Conservation (phyloP, 352 stramenopile genomes). For the Hyaloperonospora arabidopsidis region DNA sequence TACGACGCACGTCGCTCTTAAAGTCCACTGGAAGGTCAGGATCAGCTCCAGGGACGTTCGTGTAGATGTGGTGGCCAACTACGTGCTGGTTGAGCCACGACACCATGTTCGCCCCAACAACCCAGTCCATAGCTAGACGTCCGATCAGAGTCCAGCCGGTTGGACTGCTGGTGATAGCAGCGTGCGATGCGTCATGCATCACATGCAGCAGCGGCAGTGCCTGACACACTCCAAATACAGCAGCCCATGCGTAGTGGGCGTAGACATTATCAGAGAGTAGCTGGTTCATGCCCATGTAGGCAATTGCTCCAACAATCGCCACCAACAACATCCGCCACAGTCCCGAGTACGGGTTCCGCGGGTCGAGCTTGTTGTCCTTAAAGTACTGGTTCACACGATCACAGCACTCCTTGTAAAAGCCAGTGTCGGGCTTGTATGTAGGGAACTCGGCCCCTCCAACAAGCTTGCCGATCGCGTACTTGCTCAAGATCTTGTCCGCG, state of each 20-base stretch:
- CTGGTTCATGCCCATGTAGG: conserved; percentile 76
- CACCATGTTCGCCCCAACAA: conserved; percentile 86
- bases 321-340: conserved; percentile 86
- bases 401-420: conserved; percentile 87
- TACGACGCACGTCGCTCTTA: conserved; percentile 76
- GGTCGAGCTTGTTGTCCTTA: conserved; percentile 83
- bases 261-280: conserved; percentile 43
- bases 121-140: conserved; percentile 86
- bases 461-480: conserved; percentile 82
- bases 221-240: conserved; percentile 85
- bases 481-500: conserved; percentile 71
- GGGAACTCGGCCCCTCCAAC: conserved; percentile 80
- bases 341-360: conserved; percentile 67
- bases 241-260: conserved; percentile 63
- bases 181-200: conserved; percentile 91
- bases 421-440: conserved; percentile 84
- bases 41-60: conserved; percentile 89
- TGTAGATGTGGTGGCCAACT: conserved; percentile 93
- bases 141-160: conserved; percentile 67
- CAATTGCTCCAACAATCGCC: conserved; percentile 44
- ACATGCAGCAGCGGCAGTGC: conserved; percentile 86
- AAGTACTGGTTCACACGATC: conserved; percentile 86
- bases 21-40: conserved; percentile 89
- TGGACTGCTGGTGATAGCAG: conserved; percentile 76
- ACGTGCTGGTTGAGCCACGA: conserved; percentile 95